Evolutionary conservation across 2,329 filamentous ascomycete genomes (phyloP), one percentile per base, ranked within the genome.

Genomic region (Fusarium buxicola): DNA sequence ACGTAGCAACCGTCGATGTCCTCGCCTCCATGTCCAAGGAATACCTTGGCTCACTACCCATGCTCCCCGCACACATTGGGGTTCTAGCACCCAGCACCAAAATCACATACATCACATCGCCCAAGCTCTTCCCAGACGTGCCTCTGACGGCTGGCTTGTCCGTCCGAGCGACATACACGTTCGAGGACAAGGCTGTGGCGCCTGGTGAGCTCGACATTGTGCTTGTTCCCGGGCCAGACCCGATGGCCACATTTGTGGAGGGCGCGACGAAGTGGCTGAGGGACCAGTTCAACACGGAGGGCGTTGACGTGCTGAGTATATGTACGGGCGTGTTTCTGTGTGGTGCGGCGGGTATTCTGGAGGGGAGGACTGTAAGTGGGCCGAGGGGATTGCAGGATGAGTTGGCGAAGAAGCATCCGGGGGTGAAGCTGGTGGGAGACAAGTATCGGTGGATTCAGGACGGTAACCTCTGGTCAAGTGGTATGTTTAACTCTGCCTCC

Each of bases 381-480:
- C 83, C 83, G 2, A 68, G 80, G 31, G 77, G 72, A 0, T 11
- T 84, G 52, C 78, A 85, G 66, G 72, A 74, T 10, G 49, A 74
- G 24, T 66, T 84, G 41, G 64, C 56, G 39, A 63, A 72, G 39
- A 76, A 71, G 66, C 82, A 76, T 41, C 79, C 75, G 12, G 72
- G 71, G 1, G 72, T 78, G 16, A 73, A 75, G 50, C 75, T 82
- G 55, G 75, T 80, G 9, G 83, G 83, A 3, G 73, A 82, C 3
- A 76, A 76, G 70, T 69, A 81, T 46, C 73, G 84, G 34, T 86
- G 83, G 83, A 73, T 79, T 32, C 75, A 78, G 53, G 83, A 86
- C 59, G 82, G 82, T 9, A 84, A 82, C 63, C 70, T 86, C 35
- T 86, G 84, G 84, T 81, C 79, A 24, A 81, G 82, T 63, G 83